Base-by-base conservation (phyloP, 352 stramenopile genomes). In the Pythium graminicola region DNA sequence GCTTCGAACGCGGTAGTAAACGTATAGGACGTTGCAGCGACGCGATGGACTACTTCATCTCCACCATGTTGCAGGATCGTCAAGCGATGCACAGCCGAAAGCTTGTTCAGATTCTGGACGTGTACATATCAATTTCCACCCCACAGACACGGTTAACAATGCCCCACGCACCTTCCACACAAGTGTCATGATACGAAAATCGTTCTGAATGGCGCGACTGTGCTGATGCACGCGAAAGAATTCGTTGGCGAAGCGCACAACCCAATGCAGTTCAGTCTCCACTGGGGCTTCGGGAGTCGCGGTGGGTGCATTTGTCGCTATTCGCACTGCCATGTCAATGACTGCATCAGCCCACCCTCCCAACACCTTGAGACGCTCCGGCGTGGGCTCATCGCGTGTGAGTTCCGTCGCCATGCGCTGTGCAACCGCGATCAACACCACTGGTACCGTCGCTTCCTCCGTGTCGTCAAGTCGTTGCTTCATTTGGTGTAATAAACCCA, bases 111-210 rank as follows among this genome's bases (percentile, higher is more conserved):
- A 20, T 51, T 64, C 57, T 64, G 27, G 7, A 50, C 14, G 13
- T 4, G 2, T 26, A 24, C 35, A 42, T 17, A 19, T 17, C 17
- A 47, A 8, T 4, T 32, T 13, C n/a, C 27, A 36, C 19, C 7
- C 29, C 3, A 29, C 4, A 17, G 11, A 11, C 2, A 36, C 29
- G 6, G 13, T 22, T 10, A 20, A 19, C 2, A 16, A 5, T 26
- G 27, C 17, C 17, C 1, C 0, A 54, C 32, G 49, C 23, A 59
- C 57, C 50, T 64, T 64, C 57, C 57, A 64, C 20, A 64, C 57
- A 17, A 64, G 35, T 23, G 57, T 64, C 57, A 64, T 59, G 36
- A 59, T 9, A 16, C 57, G 57, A 26, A 58, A 56, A 17, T 64
- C 43, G 1, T 17, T 14, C 10, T 33, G 41, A 22, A 24, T 38